phyloP scores from a whole-genome alignment of 2,329 filamentous ascomycete genomes.

The Claviceps sp. region DNA sequence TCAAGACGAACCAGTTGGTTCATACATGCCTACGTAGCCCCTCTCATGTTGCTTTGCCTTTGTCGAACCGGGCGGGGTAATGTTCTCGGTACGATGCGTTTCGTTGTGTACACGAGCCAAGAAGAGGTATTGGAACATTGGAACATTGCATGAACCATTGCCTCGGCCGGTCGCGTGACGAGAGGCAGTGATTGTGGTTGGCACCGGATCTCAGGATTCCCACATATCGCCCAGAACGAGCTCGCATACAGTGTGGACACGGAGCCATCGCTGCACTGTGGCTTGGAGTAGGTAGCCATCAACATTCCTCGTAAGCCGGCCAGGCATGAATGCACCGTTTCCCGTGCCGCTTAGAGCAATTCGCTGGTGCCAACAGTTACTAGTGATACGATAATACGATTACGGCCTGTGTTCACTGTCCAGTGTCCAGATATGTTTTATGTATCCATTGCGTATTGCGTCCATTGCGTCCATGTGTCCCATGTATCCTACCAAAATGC shows the following conservation, averaged over 20 bases:
- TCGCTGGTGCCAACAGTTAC: no score
- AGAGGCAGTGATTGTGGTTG: not conserved
- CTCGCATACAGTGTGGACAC: not conserved
- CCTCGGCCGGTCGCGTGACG: slow-evolving; percentile 10
- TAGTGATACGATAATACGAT: no score
- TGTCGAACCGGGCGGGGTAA: slow-evolving; percentile 33
- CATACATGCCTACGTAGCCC: slow-evolving; percentile 4
- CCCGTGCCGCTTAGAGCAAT: not conserved
- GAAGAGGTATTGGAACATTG: slow-evolving; percentile 1
- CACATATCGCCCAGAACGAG: not conserved
- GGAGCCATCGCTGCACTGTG: not conserved
- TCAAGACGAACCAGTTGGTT: slow-evolving; percentile 2
- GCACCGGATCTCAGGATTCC: not conserved
- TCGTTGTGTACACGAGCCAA: slow-evolving; percentile 1
- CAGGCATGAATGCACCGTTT: not conserved
- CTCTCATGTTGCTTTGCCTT: slow-evolving; percentile 16
- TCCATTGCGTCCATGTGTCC: no score
- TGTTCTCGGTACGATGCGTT: slow-evolving; percentile 17
- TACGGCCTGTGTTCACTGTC: no score
- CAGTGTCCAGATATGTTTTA: no score
- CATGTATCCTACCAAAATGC: no score
- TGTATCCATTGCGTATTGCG: no score
- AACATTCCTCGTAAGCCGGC: not conserved
- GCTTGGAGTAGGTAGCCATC: not conserved
- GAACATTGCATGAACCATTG: slow-evolving; percentile 7